Conservation (phyloP, 176 grass and related monocot genomes). For the Oryza nivara region DNA sequence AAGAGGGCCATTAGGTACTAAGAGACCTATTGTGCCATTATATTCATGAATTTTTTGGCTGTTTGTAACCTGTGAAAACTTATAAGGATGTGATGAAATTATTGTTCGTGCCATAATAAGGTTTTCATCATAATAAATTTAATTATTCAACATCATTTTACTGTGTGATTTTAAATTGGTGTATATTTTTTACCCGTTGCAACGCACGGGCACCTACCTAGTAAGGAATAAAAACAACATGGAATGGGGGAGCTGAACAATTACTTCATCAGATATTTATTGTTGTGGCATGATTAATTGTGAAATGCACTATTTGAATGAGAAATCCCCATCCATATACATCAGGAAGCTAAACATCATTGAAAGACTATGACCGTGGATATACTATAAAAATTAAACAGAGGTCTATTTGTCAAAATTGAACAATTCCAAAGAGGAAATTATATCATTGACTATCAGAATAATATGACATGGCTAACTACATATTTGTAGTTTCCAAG, state of each 20-base stretch:
- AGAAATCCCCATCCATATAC: background rate
- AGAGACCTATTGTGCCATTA: too few relatives aligned
- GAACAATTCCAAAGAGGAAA: background rate
- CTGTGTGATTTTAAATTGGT: too few relatives aligned
- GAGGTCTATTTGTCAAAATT: background rate
- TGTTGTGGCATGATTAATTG: background rate
- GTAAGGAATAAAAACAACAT: background rate
- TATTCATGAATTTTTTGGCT: too few relatives aligned
- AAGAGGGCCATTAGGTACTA: too few relatives aligned
- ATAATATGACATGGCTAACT: constrained; percentile 9
- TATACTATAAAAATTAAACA: background rate
- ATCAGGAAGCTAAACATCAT: background rate
- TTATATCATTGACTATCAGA: background rate
- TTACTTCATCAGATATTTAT: constrained; percentile 1
- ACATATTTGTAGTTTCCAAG: background rate
- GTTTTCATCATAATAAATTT: too few relatives aligned
- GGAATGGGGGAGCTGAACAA: background rate
- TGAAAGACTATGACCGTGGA: background rate
- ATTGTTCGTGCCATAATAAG: too few relatives aligned
- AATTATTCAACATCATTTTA: too few relatives aligned
- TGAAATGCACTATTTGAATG: background rate
- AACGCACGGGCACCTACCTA: too few relatives aligned
- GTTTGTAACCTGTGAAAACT: too few relatives aligned
- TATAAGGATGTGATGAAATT: too few relatives aligned
- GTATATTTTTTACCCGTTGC: too few relatives aligned